Evolutionary conservation across 169 alveolate genomes (phyloP), one percentile per base, ranked within the genome.

Genomic region (Plasmodium vinckei): DNA sequence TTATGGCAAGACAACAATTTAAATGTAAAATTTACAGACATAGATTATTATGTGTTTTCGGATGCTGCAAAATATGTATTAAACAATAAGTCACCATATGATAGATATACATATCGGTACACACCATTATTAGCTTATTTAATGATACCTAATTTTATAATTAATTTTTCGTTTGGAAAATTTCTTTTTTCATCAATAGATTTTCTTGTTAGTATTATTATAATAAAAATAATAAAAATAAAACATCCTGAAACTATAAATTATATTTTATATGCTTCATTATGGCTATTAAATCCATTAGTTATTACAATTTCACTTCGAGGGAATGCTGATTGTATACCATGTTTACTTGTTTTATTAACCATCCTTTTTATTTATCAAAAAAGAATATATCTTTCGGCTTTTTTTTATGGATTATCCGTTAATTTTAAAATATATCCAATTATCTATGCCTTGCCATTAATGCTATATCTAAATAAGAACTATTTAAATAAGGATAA

Each of bases 351-450:
- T 68, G 94, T 93, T 19, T 27, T 94, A 19, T 75, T 93, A 33
- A 79, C 96, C 12, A 56, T 94, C 7, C 88, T 88, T 86, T 95
- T 53, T 68, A 64, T 88, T 33, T 88, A 73, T 68, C 77, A 77
- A 44, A 91, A 82, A 42, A 56, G 68, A 54, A 84, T 93, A 33
- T 60, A 72, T 27, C 75, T 69, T 42, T 73, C 99, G 19, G 99
- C 98, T 12, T 39, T 92, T 42, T 88, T 87, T 94, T 94, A 87
- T 51, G 96, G 99, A 25, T 87, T 98, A 13, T 94, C 99, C 9
- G 99, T 98, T 23, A 99, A 98, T 87, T 95, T 98, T 77, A 97
- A 97, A 87, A 92, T 98, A 44, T 98, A 97, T 91, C 99, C 99
- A 21, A 96, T 98, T 70, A 97, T 98, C 27, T 98, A 98, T 95